Evolutionary conservation across 164 flowering plant species (phyloP).

Genomic region (Paratinospora sagittata): DNA sequence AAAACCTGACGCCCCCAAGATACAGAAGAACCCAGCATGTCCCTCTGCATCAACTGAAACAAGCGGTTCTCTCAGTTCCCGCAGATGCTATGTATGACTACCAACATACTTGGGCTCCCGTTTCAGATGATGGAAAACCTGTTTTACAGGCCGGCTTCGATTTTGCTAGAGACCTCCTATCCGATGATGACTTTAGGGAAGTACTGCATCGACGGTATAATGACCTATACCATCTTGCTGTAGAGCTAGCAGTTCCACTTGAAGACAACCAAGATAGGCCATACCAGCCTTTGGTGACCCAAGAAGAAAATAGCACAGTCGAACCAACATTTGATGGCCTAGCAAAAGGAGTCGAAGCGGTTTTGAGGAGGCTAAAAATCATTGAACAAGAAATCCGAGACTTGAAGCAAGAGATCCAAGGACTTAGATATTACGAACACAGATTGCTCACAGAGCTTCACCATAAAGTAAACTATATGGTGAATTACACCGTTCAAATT

Average conservation of each 20-base stretch:
- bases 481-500: slow-evolving; percentile 55
- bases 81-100: slow-evolving; percentile 90
- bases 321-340: slow-evolving; percentile 74
- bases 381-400: slow-evolving; percentile 85
- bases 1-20: slow-evolving; percentile 67
- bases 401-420: slow-evolving; percentile 91
- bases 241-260: slow-evolving; percentile 62
- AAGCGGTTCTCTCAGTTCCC: slow-evolving; percentile 75
- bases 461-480: slow-evolving; percentile 65
- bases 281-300: slow-evolving; percentile 14
- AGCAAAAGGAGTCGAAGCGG: slow-evolving; percentile 89
- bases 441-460: slow-evolving; percentile 68
- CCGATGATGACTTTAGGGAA: slow-evolving; percentile 87
- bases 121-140: slow-evolving; percentile 56
- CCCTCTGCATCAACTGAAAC: slow-evolving; percentile 49
- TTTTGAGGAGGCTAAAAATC: slow-evolving; percentile 72
- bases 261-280: slow-evolving; percentile 37
- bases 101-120: slow-evolving; percentile 83
- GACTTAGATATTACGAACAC: slow-evolving; percentile 80
- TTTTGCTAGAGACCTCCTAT: slow-evolving; percentile 73
- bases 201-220: slow-evolving; percentile 73
- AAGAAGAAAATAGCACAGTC: slow-evolving; percentile 35
- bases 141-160: slow-evolving; percentile 62
- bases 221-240: slow-evolving; percentile 73
- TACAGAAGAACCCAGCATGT: slow-evolving; percentile 53